phyloP scores from a whole-genome alignment of 495 filamentous ascomycete genomes.

The Thermothielavioides terrestris region DNA sequence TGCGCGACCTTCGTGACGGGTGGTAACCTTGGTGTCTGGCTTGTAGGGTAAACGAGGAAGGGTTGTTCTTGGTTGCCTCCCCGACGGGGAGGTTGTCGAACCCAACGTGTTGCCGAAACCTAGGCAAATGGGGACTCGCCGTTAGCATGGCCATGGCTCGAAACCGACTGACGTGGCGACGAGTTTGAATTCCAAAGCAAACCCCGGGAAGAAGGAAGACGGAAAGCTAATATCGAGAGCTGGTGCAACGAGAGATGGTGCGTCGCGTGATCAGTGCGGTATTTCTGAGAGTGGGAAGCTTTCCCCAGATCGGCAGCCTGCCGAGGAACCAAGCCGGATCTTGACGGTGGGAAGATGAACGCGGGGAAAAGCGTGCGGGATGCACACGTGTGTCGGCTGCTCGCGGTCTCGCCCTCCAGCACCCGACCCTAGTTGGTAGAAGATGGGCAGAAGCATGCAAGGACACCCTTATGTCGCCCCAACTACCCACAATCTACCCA shows the following conservation, averaged over 20 bases:
- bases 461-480: neutral
- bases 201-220: neutral
- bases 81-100: constrained; percentile 82
- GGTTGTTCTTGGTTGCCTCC: constrained; percentile 61
- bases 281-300: neutral
- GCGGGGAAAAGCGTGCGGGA: constrained; percentile 10
- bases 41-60: constrained; percentile 76
- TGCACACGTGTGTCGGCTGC: constrained; percentile 9
- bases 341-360: constrained; percentile 3
- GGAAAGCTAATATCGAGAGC: neutral
- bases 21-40: constrained; percentile 86
- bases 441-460: neutral
- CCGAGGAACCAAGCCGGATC: neutral
- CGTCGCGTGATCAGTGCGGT: neutral
- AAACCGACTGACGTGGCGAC: neutral
- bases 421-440: constrained; percentile 3
- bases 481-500: constrained; percentile 12
- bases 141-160: constrained; percentile 39
- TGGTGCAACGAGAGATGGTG: neutral
- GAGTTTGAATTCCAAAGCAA: neutral
- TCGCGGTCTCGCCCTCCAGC: constrained; percentile 1
- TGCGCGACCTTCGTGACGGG: constrained; percentile 72
- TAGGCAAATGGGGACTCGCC: constrained; percentile 26
- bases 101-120: constrained; percentile 62
- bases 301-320: neutral